Conservation (phyloP, 305 asterid species). For the Lippia alba region DNA sequence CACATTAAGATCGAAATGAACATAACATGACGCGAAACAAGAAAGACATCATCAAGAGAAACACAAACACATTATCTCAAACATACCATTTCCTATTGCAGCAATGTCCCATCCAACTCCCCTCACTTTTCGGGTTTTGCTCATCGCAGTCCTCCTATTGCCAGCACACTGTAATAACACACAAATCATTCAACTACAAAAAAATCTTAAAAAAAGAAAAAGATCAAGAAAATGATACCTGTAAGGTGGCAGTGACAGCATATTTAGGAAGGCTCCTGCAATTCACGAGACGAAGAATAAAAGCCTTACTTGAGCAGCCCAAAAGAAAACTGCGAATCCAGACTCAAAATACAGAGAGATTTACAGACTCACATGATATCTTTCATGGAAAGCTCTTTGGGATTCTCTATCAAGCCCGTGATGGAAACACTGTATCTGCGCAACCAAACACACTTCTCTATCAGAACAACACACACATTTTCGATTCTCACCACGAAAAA, state of each 20-base stretch:
- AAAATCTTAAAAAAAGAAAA: background rate
- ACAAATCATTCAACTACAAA: background rate
- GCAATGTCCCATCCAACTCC: slow-evolving; percentile 89
- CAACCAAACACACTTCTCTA: slow-evolving; percentile 25
- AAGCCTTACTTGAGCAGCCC: slow-evolving; percentile 13
- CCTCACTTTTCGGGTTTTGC: slow-evolving; percentile 66
- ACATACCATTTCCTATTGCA: slow-evolving; percentile 80
- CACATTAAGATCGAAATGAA: slow-evolving; percentile 3
- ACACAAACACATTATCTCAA: background rate
- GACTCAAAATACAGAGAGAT: background rate
- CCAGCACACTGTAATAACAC: slow-evolving; percentile 75
- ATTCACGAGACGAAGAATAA: slow-evolving; percentile 29
- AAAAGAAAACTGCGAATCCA: background rate
- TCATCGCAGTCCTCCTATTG: slow-evolving; percentile 87
- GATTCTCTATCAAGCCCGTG: slow-evolving; percentile 50
- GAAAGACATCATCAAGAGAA: background rate
- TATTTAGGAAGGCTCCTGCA: slow-evolving; percentile 75
- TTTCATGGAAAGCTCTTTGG: slow-evolving; percentile 62
- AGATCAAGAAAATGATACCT: slow-evolving; percentile 46
- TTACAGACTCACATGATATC: slow-evolving; percentile 63
- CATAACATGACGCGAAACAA: no score
- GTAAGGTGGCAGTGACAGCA: slow-evolving; percentile 73
- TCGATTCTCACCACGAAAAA: background rate
- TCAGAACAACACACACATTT: slow-evolving; percentile 21
- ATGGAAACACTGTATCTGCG: slow-evolving; percentile 67